These are phyloP conservation scores for Cryptococcus sp. DNA, from an alignment of 1,284 basidiomycete species.

Conservation along the genomic window DNA sequence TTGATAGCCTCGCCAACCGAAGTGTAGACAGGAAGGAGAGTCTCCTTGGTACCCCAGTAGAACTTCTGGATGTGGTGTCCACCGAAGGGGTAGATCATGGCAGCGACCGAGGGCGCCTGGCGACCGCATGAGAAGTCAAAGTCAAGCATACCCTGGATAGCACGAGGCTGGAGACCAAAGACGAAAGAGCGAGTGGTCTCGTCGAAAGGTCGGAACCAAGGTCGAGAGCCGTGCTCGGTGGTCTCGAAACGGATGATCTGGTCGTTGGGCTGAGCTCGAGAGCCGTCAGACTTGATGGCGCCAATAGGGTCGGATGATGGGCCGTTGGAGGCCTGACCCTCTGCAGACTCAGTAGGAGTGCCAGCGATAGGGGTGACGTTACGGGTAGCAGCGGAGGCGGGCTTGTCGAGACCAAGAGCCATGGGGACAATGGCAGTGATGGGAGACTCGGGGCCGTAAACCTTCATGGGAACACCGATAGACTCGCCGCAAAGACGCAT, in stretches of 20 bases:
- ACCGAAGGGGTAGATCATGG: constrained; percentile 99
- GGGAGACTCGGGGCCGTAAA: constrained; percentile 97
- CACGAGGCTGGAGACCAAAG: constrained; percentile 97
- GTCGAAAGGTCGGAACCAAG: constrained; percentile 87
- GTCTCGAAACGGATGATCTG: constrained; percentile 83
- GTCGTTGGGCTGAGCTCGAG: constrained; percentile 80
- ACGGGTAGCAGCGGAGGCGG: constrained; percentile 56
- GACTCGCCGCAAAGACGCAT: constrained; percentile 98
- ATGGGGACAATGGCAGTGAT: constrained; percentile 99
- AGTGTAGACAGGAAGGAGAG: constrained; percentile 95
- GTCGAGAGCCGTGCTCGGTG: constrained; percentile 58
- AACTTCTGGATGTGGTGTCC: constrained; percentile 99
- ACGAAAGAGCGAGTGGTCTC: constrained; percentile 91
- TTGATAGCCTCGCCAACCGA: constrained; percentile 85
- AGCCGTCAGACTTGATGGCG: constrained; percentile 73
- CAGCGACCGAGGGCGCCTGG: constrained; percentile 87
- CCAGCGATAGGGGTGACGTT: constrained; percentile 45
- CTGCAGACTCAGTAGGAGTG: constrained; percentile 25
- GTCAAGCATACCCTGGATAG: constrained; percentile 99
- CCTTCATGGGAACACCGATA: constrained; percentile 93
- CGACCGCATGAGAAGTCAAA: constrained; percentile 99
- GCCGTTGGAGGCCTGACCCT: constrained; percentile 29
- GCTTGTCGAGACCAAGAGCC: constrained; percentile 74
- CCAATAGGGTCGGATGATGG: constrained; percentile 61
- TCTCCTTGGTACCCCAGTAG: constrained; percentile 99